Evolutionary conservation across 192 early-diverging fungal genomes (phyloP), one percentile per base, ranked within the genome.

Genomic region (Glomus cerebriforme): DNA sequence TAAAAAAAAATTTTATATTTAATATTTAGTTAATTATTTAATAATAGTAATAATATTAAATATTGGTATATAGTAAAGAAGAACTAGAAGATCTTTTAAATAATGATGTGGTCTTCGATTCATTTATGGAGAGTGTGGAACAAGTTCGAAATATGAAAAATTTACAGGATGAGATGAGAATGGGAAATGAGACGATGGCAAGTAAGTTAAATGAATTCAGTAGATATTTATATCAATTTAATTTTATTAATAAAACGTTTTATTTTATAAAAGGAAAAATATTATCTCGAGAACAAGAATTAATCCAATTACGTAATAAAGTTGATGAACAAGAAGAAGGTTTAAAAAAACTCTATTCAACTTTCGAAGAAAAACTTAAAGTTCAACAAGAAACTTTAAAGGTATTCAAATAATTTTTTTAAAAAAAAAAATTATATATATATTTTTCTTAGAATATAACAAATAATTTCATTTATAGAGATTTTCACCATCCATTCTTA

Each of bases 51-150:
- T 1, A 54, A 72, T 47, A 6, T 13, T 49, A n/a, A 45, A 2
- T 22, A 45, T 47, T 73, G 54, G 19, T 47, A 22, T 35, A 2
- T 35, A 86, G 85, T 31, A 77, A 79, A 59, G 83, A 85, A 66
- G 82, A 86, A 54, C 31, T 83, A 27, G 79, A 85, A 47, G 85
- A 86, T 39, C 39, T 86, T 2, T 37, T 81, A 47, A 58, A 72
- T 3, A 84, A 82, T 72, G 85, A 86, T 66, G 39, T 67, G 22
- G 65, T 82, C 12, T 86, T 86, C 34, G 83, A 84, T 31, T 39
- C 81, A 43, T 86, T 86, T 62, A 81, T 86, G 70, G 63, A 83
- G 22, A 62, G 39, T 0, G 64, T 85, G 54, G 85, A 86, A 59
- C 78, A 73, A 71, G 80, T 86, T 8, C 54, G 78, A 59, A 75